phyloP scores from a whole-genome alignment of 805 yeast species.

The Candida montana region DNA sequence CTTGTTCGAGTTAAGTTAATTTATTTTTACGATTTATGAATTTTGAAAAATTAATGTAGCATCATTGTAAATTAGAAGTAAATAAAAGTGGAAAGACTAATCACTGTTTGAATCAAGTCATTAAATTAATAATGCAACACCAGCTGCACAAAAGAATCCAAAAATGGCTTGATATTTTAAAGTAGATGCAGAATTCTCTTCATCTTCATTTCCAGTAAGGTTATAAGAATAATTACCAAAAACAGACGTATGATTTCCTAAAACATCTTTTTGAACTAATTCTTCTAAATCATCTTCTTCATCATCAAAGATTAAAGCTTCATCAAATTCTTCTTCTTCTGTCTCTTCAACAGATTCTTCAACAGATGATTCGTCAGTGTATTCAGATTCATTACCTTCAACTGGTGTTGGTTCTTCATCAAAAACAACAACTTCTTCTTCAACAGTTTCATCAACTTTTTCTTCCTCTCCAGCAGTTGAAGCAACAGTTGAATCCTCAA shows the following conservation, averaged over 20 bases:
- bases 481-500: conserved; percentile 1
- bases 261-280: conserved; percentile 9
- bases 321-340: not conserved
- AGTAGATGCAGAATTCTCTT: conserved; percentile 5
- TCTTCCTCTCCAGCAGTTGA: not conserved
- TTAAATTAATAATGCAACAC: conserved; percentile 8
- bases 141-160: conserved; percentile 5
- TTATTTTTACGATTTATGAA: not conserved
- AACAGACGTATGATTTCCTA: not conserved
- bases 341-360: conserved; percentile 3
- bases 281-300: conserved; percentile 6
- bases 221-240: conserved; percentile 3
- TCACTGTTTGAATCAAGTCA: not conserved
- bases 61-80: no score
- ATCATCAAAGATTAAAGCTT: conserved; percentile 1
- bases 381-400: not conserved
- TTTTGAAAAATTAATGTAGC: not conserved
- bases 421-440: conserved; percentile 5
- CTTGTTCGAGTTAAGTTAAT: conserved; percentile 47
- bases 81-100: no score
- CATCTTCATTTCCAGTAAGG: conserved; percentile 3
- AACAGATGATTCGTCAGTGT: conserved; percentile 7
- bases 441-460: not conserved
- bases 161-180: conserved; percentile 2
- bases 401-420: conserved; percentile 9